These are phyloP conservation scores for Alternaria sp. DNA, from an alignment of 2,329 filamentous ascomycete species.

Conservation along the genomic window DNA sequence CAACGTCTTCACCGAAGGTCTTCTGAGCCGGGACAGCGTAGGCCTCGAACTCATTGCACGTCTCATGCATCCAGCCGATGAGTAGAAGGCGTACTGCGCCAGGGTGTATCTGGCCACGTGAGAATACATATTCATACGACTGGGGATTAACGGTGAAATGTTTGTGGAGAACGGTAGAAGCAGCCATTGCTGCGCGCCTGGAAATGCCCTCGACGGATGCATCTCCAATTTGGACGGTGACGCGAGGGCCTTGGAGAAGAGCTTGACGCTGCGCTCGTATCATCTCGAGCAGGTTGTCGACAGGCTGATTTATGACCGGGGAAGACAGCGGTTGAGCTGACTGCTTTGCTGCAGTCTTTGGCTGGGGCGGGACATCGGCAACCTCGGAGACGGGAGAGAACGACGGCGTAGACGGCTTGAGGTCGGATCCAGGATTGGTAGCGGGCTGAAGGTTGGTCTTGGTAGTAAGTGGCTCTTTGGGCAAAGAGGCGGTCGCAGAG, in stretches of 20 bases:
- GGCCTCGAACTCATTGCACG: conserved; percentile 10
- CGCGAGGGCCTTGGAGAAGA: conserved; percentile 9
- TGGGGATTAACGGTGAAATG: conserved; percentile 15
- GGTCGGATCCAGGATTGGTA: neutral
- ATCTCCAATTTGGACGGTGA: conserved; percentile 14
- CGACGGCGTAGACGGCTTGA: neutral
- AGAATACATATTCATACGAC: conserved; percentile 7
- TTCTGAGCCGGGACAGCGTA: conserved; percentile 3
- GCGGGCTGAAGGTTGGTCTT: neutral
- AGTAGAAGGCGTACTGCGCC: conserved; percentile 13
- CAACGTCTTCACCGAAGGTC: conserved; percentile 11
- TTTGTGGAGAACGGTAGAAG: conserved; percentile 11
- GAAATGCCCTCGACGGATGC: neutral
- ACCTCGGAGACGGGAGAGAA: neutral
- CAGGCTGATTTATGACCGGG: neutral
- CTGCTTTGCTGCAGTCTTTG: neutral
- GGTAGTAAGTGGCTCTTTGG: neutral
- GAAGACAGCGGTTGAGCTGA: neutral
- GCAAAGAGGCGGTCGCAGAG: neutral
- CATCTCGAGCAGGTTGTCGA: conserved; percentile 12
- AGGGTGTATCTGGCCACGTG: neutral
- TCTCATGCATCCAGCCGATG: conserved; percentile 11
- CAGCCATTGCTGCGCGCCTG: conserved; percentile 24
- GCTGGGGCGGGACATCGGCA: neutral
- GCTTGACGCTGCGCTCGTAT: conserved; percentile 12